phyloP scores from a whole-genome alignment of 768 basidiomycete genomes.

The Rhodotorula babjevae region DNA sequence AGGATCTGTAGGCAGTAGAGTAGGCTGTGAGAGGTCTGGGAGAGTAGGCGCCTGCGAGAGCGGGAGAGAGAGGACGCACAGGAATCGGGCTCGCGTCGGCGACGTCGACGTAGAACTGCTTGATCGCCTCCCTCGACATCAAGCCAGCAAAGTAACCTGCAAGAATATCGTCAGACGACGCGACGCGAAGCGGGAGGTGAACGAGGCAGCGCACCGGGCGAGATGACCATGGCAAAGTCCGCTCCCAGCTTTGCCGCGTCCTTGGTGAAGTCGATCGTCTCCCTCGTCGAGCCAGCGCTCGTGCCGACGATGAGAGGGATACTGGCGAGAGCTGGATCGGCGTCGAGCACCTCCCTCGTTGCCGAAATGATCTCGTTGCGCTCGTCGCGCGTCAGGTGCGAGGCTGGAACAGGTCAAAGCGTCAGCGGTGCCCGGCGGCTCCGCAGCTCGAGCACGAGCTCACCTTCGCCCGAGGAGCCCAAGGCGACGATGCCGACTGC shows the following conservation, averaged over 20 bases:
- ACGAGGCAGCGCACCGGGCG: constrained; percentile 49
- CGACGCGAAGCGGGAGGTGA: too few relatives aligned
- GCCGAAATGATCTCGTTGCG: constrained; percentile 61
- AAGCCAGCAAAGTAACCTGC: constrained; percentile 27
- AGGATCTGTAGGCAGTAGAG: background rate
- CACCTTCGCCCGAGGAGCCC: constrained; percentile 74
- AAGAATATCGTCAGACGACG: constrained; percentile 8
- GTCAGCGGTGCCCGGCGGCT: background rate
- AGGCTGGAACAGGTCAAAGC: constrained; percentile 50
- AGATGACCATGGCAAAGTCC: constrained; percentile 78
- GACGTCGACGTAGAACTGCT: constrained; percentile 72
- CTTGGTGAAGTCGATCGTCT: constrained; percentile 56
- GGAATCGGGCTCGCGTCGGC: constrained; percentile 75
- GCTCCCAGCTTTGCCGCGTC: constrained; percentile 81
- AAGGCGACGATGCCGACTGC: constrained; percentile 66
- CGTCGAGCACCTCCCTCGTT: constrained; percentile 67
- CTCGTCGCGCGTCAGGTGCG: constrained; percentile 66
- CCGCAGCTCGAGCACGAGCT: too few relatives aligned
- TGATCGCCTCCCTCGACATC: constrained; percentile 63
- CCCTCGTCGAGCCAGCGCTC: constrained; percentile 77
- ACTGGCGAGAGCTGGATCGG: constrained; percentile 54
- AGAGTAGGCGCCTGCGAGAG: too few relatives aligned
- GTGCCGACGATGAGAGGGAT: constrained; percentile 76
- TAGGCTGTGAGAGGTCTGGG: too few relatives aligned
- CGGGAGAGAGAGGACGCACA: constrained; percentile 48